Conservation (phyloP, 2,329 filamentous ascomycete genomes). For the Ophiostoma fasciatum region DNA sequence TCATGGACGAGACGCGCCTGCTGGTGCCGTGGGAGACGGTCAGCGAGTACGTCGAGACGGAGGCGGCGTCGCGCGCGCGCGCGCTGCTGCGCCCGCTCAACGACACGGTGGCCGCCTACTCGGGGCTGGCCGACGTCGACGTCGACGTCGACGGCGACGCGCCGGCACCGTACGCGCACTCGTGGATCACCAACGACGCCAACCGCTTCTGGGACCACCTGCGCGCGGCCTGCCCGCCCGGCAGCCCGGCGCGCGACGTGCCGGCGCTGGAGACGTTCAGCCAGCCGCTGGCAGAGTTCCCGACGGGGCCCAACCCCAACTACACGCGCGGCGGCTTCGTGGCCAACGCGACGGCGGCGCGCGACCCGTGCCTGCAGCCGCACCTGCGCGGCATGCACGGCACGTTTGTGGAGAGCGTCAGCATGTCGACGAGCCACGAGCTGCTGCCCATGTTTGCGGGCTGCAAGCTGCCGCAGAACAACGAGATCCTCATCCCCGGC, state of each 20-base stretch:
- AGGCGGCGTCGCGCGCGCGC: conserved; percentile 25
- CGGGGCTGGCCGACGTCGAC: conserved; percentile 24
- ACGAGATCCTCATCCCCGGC: conserved; percentile 45
- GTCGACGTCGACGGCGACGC: conserved; percentile 12
- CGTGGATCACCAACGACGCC: conserved; percentile 30
- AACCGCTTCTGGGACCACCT: conserved; percentile 43
- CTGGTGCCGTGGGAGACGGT: conserved; percentile 44
- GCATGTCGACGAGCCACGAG: conserved; percentile 32
- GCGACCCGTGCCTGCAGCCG: conserved; percentile 40
- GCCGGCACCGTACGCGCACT: conserved; percentile 23
- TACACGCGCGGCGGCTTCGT: conserved; percentile 29
- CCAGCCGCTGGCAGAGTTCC: conserved; percentile 5
- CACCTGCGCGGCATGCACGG: conserved; percentile 31
- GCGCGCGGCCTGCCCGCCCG: conserved; percentile 40
- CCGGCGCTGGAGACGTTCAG: conserved; percentile 22
- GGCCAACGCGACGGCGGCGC: conserved; percentile 38
- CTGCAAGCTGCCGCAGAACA: conserved; percentile 43
- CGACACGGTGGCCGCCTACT: conserved; percentile 28
- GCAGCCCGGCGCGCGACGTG: conserved; percentile 28
- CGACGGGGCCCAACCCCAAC: conserved; percentile 4
- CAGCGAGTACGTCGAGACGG: conserved; percentile 31
- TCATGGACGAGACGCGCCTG: conserved; percentile 46
- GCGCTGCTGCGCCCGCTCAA: conserved; percentile 23
- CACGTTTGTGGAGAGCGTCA: conserved; percentile 35
- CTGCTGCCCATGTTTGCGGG: conserved; percentile 43